Percentiles rank a stretch among this genome's conserved stretches.
Evolutionary conservation across 192 early-diverging fungal genomes (phyloP).

Genomic region (Dispira simplex): DNA sequence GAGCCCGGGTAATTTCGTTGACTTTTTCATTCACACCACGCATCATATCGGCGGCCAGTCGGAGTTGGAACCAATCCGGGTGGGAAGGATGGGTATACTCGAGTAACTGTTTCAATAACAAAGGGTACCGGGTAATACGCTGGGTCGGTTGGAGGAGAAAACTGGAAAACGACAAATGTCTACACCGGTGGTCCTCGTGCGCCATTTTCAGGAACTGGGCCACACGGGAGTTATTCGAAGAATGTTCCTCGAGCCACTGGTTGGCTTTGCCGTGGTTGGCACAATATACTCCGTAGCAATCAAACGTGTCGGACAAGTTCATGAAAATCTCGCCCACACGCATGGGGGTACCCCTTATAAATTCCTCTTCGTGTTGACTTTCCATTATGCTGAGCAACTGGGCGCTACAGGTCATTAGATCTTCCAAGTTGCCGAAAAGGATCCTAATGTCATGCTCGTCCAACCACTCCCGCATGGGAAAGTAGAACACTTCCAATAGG

Average conservation of each 20-base stretch:
- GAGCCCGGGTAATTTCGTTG: conserved; percentile 2
- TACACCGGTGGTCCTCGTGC: conserved; percentile 1
- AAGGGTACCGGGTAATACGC: not conserved
- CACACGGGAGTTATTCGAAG: not conserved
- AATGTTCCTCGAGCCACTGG: not conserved
- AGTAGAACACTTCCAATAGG: conserved; percentile 5
- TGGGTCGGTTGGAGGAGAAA: conserved; percentile 6
- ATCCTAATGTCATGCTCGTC: not conserved
- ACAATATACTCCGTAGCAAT: conserved; percentile 1
- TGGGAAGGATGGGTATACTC: not conserved
- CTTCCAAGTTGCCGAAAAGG: conserved; percentile 2
- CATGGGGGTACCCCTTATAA: not conserved
- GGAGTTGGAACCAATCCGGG: conserved; percentile 8
- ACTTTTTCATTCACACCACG: conserved; percentile 2
- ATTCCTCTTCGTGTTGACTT: not conserved
- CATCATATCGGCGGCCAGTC: conserved; percentile 11
- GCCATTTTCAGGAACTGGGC: not conserved
- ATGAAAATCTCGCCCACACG: conserved; percentile 8
- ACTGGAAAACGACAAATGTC: not conserved
- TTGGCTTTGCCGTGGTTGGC: conserved; percentile 7
- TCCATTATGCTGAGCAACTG: conserved; percentile 2
- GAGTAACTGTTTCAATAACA: conserved; percentile 1
- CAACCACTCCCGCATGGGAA: not conserved
- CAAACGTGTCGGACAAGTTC: not conserved
- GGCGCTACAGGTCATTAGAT: conserved; percentile 5